Base-by-base conservation (phyloP, 2,329 filamentous ascomycete genomes). In the Berkeleyomyces basicola region DNA sequence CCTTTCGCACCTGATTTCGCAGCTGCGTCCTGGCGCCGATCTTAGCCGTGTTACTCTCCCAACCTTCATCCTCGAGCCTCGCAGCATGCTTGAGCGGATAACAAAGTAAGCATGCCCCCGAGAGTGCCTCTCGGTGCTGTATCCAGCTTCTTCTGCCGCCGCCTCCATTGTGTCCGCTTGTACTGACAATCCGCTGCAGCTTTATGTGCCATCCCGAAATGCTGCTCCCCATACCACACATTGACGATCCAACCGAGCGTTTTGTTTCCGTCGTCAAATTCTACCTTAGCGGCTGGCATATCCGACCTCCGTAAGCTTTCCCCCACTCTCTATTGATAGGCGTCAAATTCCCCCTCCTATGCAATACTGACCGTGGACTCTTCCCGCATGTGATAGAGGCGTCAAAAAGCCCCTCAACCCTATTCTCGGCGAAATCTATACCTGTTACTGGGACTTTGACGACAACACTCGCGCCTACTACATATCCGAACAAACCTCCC, bases 141-240 rank as follows among this genome's bases (percentile, higher is more conserved):
- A 4, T 10, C 36, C n/a, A 43, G 43, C 37, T 59, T 42, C 59
- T 42, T 9, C 33, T 61, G 5, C 44, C 7, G 44, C 55, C 10
- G 16, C 11, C 44, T 16, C 23, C 47, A 31, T 11, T 46, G 42
- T 11, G 9, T 46, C 11, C 23, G 11, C 44, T 46, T 44, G 9
- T 42, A 44, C 55, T 58, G 40, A 66, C 58, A 37, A 33, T 36
- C 31, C 33, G 44, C 47, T 63, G 63, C 71, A 96, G 91, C 78
- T 99, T 99, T 79, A 99, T 99, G 93, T 95, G 92, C 69, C 93
- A 99, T 72, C 93, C 93, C 47, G 93, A 99, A 75, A 95, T 90
- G 70, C 85, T 99, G 40, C 83, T 99, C 3, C 86, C 87, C 42
- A 93, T 97, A 73, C 82, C 92, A 53, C 77, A 83, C 57, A 88